Evolutionary conservation across 2,329 filamentous ascomycete species (phyloP).

Genomic region (Penicillium sp.): DNA sequence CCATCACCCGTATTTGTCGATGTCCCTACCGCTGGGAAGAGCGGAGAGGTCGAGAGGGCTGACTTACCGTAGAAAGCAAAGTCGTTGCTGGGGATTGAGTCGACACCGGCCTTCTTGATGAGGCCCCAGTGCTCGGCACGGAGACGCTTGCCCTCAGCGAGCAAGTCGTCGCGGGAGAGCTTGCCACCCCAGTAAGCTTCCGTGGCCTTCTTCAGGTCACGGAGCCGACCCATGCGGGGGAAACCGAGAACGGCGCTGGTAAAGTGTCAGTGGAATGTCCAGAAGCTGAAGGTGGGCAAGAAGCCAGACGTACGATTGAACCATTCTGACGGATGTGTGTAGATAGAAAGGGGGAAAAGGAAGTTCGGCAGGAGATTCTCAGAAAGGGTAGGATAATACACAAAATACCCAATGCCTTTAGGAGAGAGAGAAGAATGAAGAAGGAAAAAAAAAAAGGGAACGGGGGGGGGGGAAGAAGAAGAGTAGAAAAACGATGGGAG

Average conservation of each 20-base stretch:
- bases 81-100: constrained; percentile 98
- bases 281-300: neutral
- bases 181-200: constrained; percentile 97
- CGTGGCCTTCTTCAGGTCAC: constrained; percentile 99
- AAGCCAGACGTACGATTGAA: constrained; percentile 50
- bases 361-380: constrained; percentile 7
- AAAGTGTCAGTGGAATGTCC: neutral
- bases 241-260: constrained; percentile 82
- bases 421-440: constrained; percentile 11
- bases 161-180: constrained; percentile 82
- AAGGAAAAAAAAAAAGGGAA: constrained; percentile 11
- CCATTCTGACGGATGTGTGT: constrained; percentile 45
- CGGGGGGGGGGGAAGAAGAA: constrained; percentile 14
- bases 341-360: constrained; percentile 8
- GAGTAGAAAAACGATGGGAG: constrained; percentile 23
- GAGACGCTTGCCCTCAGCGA: constrained; percentile 93
- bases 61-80: constrained; percentile 75
- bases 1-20: too few relatives aligned
- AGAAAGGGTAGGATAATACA: constrained; percentile 13
- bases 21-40: too few relatives aligned
- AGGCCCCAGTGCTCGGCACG: constrained; percentile 98
- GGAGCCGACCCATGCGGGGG: constrained; percentile 95
- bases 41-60: neutral
- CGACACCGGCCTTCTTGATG: constrained; percentile 96
- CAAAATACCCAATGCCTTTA: constrained; percentile 22